A percentile compares a stretch with the other conserved stretches of the same genome.
These are phyloP conservation scores for Mastigamoeba balamuthi DNA, from an alignment of 78 protist genomes.

Conservation along the genomic window DNA sequence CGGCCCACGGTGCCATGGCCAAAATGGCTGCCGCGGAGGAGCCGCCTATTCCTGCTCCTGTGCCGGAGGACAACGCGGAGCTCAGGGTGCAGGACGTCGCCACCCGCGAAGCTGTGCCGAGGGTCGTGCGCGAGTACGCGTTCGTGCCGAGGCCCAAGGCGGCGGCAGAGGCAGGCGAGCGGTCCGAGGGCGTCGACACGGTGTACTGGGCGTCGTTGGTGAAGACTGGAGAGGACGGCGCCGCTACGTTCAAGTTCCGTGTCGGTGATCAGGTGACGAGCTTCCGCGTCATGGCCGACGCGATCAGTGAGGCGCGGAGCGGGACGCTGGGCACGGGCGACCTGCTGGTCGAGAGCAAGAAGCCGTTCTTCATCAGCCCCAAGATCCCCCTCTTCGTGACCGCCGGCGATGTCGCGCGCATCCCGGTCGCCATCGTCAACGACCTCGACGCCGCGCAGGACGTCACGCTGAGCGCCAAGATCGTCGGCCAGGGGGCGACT, in stretches of 20 bases:
- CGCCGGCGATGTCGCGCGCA: neutral
- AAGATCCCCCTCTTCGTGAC: neutral
- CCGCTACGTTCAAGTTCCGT: neutral
- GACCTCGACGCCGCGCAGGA: neutral
- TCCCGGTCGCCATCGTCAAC: slow-evolving; percentile 7
- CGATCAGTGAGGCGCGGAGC: neutral
- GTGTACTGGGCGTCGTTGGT: neutral
- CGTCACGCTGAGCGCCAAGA: neutral
- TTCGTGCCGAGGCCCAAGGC: too few species aligned
- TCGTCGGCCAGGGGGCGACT: neutral
- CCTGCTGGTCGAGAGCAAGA: neutral
- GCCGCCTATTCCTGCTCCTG: too few species aligned
- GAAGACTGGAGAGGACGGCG: neutral
- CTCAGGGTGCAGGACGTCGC: too few species aligned
- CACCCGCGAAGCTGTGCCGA: too few species aligned
- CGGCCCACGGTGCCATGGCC: too few species aligned
- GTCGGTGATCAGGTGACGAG: neutral
- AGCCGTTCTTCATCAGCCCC: neutral
- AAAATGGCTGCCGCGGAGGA: too few species aligned
- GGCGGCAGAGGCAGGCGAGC: too few species aligned
- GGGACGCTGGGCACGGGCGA: neutral
- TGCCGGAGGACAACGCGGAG: too few species aligned
- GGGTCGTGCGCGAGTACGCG: too few species aligned
- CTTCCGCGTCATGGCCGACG: slow-evolving; percentile 9
- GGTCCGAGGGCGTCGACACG: neutral